These are phyloP conservation scores for Phytopythium sindhum DNA, from an alignment of 352 stramenopile species.

Conservation along the genomic window DNA sequence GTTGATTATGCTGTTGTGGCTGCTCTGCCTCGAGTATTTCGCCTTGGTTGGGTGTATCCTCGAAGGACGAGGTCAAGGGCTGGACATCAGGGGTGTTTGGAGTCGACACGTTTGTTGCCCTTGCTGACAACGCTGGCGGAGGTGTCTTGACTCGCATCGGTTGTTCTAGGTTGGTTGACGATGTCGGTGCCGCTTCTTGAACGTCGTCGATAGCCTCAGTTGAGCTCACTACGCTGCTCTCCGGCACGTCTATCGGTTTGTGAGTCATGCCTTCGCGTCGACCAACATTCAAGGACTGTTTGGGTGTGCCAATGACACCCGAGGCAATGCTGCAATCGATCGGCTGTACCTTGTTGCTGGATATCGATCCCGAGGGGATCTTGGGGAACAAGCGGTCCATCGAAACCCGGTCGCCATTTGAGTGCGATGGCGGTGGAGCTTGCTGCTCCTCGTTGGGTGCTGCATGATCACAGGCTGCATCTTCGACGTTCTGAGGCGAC, in stretches of 20 bases:
- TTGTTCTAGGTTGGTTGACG: background rate
- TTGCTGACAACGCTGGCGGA: background rate
- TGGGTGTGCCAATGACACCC: background rate
- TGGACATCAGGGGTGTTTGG: background rate
- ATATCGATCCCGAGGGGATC: background rate
- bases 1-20: background rate
- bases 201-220: background rate
- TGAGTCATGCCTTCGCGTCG: background rate
- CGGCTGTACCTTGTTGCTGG: conserved; percentile 4
- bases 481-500: background rate
- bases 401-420: background rate
- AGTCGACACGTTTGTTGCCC: background rate
- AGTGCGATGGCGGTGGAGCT: background rate
- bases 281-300: background rate
- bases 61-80: background rate
- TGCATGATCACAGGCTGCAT: background rate
- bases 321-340: too few species aligned
- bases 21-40: background rate
- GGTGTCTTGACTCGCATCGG: background rate
- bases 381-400: background rate
- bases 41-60: background rate
- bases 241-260: background rate
- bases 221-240: background rate
- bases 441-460: background rate
- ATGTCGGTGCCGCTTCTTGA: background rate